phyloP scores from a whole-genome alignment of 2,329 filamentous ascomycete species.

The Penicillium sp. region DNA sequence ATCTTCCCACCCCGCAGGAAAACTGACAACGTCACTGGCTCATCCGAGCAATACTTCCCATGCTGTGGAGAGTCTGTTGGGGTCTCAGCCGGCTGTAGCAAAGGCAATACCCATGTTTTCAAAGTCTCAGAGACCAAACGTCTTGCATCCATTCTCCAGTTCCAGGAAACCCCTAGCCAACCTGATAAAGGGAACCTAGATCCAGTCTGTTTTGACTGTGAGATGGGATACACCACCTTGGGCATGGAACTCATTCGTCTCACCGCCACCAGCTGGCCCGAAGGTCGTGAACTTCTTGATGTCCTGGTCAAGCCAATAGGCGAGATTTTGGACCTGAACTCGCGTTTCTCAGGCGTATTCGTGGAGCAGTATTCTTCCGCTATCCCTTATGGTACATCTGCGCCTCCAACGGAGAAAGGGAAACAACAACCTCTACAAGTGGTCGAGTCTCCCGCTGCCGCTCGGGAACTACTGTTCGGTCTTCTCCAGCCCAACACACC shows the following conservation, averaged over 20 bases:
- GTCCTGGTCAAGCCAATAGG: slow-evolving; percentile 79
- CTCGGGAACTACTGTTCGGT: slow-evolving; percentile 70
- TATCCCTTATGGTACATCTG: slow-evolving; percentile 47
- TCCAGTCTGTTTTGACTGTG: slow-evolving; percentile 82
- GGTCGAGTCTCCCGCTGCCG: slow-evolving; percentile 67
- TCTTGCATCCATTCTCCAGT: slow-evolving; percentile 73
- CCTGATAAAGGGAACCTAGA: slow-evolving; percentile 24
- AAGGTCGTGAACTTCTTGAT: slow-evolving; percentile 69
- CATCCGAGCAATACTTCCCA: slow-evolving; percentile 59
- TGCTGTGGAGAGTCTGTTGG: slow-evolving; percentile 77
- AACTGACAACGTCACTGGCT: slow-evolving; percentile 53
- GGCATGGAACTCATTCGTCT: slow-evolving; percentile 86
- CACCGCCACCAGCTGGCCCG: slow-evolving; percentile 83
- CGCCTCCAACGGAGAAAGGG: slow-evolving; percentile 23
- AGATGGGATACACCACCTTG: slow-evolving; percentile 91
- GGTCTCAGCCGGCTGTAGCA: slow-evolving; percentile 68
- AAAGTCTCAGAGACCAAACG: slow-evolving; percentile 72
- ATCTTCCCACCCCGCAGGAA: slow-evolving; percentile 54
- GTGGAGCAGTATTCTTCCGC: slow-evolving; percentile 70
- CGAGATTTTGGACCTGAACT: slow-evolving; percentile 83
- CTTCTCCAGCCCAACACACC: slow-evolving; percentile 72
- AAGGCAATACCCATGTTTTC: slow-evolving; percentile 72
- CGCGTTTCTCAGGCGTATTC: slow-evolving; percentile 81
- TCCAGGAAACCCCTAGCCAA: slow-evolving; percentile 63
- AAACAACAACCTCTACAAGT: slow-evolving; percentile 56